Evolutionary conservation across 108 stramenopile genomes (phyloP).

Genomic region (Cyclostephanos invisitatus): DNA sequence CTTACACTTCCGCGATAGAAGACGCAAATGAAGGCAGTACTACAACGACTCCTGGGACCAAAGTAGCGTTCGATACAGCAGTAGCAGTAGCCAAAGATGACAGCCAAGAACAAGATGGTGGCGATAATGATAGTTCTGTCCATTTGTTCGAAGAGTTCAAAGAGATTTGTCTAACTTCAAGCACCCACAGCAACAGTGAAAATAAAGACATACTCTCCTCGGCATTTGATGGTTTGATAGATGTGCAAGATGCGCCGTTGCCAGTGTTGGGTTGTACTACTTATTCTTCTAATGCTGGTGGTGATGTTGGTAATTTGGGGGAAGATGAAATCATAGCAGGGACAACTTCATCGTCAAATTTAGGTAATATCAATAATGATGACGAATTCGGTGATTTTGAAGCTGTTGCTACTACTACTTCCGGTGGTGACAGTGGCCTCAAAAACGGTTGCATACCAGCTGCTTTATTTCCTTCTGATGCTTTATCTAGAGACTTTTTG

Average conservation of each 20-base stretch:
- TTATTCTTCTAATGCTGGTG: neutral
- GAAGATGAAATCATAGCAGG: neutral
- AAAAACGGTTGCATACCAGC: neutral
- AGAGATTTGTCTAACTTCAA: neutral
- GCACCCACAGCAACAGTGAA: neutral
- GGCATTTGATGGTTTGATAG: slow-evolving; percentile 40
- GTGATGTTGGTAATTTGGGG: neutral
- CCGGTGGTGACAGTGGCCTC: neutral
- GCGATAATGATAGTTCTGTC: neutral
- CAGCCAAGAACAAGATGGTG: neutral
- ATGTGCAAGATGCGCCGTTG: slow-evolving; percentile 47
- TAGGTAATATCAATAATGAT: slow-evolving; percentile 21
- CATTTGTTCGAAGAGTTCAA: neutral
- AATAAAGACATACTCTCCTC: neutral
- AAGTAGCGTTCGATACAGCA: too few species aligned
- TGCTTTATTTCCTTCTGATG: neutral
- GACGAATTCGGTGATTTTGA: slow-evolving; percentile 31
- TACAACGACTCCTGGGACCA: neutral
- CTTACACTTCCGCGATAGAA: neutral
- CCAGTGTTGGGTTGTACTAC: slow-evolving; percentile 17
- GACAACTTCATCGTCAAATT: slow-evolving; percentile 22
- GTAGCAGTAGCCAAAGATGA: neutral
- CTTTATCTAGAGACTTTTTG: neutral
- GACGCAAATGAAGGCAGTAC: neutral
- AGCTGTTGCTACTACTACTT: neutral